Evolutionary conservation across 78 protist genomes (phyloP).

Genomic region (Speleostelium caveatum): DNA sequence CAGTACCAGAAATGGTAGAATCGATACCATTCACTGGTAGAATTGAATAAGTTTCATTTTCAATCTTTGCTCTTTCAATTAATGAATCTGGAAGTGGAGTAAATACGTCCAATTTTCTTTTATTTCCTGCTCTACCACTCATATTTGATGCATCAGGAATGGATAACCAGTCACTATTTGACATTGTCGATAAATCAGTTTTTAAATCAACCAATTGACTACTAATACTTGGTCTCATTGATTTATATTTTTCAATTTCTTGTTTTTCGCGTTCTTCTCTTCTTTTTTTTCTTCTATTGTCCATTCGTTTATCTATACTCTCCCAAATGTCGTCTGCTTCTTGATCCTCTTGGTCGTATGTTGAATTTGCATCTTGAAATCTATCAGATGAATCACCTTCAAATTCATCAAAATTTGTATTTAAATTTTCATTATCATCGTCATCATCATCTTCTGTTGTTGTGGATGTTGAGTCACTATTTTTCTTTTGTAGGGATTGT

Average conservation of each 20-base stretch:
- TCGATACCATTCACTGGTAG: background rate
- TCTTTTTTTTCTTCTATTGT: conserved; percentile 75
- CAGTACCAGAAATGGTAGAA: conserved; percentile 23
- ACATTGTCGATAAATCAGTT: conserved; percentile 53
- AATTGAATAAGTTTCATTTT: conserved; percentile 49
- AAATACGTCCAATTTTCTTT: conserved; percentile 32
- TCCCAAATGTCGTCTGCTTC: conserved; percentile 92
- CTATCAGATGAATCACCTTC: conserved; percentile 86
- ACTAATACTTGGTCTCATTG: conserved; percentile 87
- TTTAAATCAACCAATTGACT: conserved; percentile 91
- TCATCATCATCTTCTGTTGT: conserved; percentile 63
- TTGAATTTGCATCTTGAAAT: conserved; percentile 56
- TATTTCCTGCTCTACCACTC: background rate
- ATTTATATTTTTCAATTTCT: conserved; percentile 21
- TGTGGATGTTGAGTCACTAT: conserved; percentile 7
- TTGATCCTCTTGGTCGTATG: conserved; percentile 90
- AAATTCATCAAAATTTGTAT: conserved; percentile 90
- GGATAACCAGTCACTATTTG: conserved; percentile 80
- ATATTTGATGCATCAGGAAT: conserved; percentile 83
- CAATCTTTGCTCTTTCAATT: conserved; percentile 55
- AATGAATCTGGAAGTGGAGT: conserved; percentile 85
- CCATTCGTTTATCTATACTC: conserved; percentile 83
- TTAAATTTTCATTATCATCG: conserved; percentile 84
- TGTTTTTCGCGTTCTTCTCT: conserved; percentile 46
- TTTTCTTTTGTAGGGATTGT: background rate